phyloP scores from a whole-genome alignment of 257 asterid genomes.

The Jasminum sambac region DNA sequence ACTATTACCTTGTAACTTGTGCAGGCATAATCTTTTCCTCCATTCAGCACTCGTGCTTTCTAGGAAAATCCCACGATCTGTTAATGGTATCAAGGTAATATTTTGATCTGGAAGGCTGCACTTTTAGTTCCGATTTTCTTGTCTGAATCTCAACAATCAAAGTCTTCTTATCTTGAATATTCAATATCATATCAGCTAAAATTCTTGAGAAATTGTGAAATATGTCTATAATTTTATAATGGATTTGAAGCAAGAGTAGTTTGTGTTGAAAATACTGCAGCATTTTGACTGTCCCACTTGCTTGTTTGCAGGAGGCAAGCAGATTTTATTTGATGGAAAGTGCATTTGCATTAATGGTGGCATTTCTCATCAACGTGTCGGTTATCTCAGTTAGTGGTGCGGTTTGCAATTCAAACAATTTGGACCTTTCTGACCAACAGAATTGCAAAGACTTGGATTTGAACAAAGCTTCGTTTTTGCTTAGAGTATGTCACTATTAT shows the following conservation, averaged over 20 bases:
- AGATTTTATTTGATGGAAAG: slow-evolving; percentile 84
- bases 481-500: slow-evolving; percentile 46
- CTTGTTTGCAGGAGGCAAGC: slow-evolving; percentile 85
- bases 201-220: neutral
- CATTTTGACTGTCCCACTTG: slow-evolving; percentile 15
- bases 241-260: neutral
- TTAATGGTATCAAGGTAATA: slow-evolving; percentile 70
- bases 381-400: slow-evolving; percentile 94
- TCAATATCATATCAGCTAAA: neutral
- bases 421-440: slow-evolving; percentile 48
- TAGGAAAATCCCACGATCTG: slow-evolving; percentile 86
- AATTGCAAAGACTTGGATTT: slow-evolving; percentile 85
- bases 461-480: slow-evolving; percentile 83
- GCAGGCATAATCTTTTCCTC: slow-evolving; percentile 95
- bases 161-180: neutral
- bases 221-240: neutral
- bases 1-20: slow-evolving; percentile 5
- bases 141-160: neutral
- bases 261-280: slow-evolving; percentile 4
- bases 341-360: slow-evolving; percentile 78
- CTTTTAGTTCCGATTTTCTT: neutral
- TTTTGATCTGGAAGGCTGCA: slow-evolving; percentile 9
- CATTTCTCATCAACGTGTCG: slow-evolving; percentile 87
- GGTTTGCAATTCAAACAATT: slow-evolving; percentile 72
- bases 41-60: slow-evolving; percentile 97